phyloP scores from a whole-genome alignment of 768 basidiomycete genomes.

The Lactarius vividus region DNA sequence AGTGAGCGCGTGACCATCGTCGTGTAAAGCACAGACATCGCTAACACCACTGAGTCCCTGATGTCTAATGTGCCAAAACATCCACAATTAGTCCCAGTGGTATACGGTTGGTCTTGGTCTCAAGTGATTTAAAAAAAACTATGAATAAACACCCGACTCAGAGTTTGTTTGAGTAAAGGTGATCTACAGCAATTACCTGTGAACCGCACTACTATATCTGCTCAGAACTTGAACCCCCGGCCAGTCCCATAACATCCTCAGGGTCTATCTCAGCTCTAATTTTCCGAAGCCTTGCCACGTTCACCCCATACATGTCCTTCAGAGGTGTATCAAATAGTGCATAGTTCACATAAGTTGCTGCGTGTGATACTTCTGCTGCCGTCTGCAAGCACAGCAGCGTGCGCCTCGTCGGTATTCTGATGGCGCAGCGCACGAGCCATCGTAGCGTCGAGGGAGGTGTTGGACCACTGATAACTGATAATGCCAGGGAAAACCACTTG shows the following conservation, averaged over 20 bases:
- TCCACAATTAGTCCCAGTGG: no score
- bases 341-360: constrained; percentile 26
- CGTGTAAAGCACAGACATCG: no score
- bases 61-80: no score
- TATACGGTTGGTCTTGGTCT: no score
- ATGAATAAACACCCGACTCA: no score
- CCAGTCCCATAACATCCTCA: constrained; percentile 28
- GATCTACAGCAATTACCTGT: not conserved
- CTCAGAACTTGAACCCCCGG: constrained; percentile 29
- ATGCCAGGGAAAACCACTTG: constrained; percentile 5
- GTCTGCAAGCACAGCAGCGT: constrained; percentile 23
- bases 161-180: not conserved
- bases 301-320: constrained; percentile 25
- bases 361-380: constrained; percentile 24
- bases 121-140: no score
- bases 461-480: not conserved
- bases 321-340: constrained; percentile 23
- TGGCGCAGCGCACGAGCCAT: constrained; percentile 42
- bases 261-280: constrained; percentile 25
- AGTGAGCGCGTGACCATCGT: no score
- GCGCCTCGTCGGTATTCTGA: not conserved
- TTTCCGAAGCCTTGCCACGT: constrained; percentile 13
- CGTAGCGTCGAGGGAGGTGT: constrained; percentile 37
- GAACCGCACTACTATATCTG: not conserved
- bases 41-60: no score